Evolutionary conservation across 2,329 filamentous ascomycete genomes (phyloP).

Genomic region (Epichloe glyceriae): DNA sequence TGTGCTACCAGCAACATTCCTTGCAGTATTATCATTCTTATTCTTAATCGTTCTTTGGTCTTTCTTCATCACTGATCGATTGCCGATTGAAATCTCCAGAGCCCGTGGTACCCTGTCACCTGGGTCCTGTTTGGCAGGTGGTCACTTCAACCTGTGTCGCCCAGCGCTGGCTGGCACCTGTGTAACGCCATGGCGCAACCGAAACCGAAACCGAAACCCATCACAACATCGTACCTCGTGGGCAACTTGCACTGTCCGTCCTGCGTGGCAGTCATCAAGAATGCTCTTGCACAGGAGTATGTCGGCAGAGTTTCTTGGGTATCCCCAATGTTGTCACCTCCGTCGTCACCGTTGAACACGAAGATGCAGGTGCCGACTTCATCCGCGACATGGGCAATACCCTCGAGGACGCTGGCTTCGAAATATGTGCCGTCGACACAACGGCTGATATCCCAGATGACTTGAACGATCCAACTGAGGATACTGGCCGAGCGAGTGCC

Average conservation of each 20-base stretch:
- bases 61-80: too few relatives aligned
- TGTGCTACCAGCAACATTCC: neutral
- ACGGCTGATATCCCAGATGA: constrained; percentile 20
- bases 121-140: neutral
- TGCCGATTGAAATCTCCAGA: neutral
- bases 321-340: constrained; percentile 60
- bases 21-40: neutral
- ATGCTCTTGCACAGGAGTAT: constrained; percentile 37
- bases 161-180: neutral
- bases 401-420: constrained; percentile 46
- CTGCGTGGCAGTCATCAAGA: constrained; percentile 54
- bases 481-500: constrained; percentile 11
- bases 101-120: neutral
- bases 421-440: constrained; percentile 37
- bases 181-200: constrained; percentile 16
- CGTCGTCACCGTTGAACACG: constrained; percentile 49
- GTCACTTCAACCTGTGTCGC: neutral
- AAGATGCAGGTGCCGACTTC: constrained; percentile 25
- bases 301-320: constrained; percentile 39
- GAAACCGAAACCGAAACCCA: constrained; percentile 11
- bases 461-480: constrained; percentile 11
- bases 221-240: constrained; percentile 51
- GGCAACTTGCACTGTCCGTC: constrained; percentile 69
- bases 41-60: neutral
- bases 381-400: constrained; percentile 31